Percentiles rank a stretch among this genome's conserved stretches.
These are phyloP conservation scores for Fraxinus anomala DNA, from an alignment of 257 asterid genomes.

Conservation along the genomic window DNA sequence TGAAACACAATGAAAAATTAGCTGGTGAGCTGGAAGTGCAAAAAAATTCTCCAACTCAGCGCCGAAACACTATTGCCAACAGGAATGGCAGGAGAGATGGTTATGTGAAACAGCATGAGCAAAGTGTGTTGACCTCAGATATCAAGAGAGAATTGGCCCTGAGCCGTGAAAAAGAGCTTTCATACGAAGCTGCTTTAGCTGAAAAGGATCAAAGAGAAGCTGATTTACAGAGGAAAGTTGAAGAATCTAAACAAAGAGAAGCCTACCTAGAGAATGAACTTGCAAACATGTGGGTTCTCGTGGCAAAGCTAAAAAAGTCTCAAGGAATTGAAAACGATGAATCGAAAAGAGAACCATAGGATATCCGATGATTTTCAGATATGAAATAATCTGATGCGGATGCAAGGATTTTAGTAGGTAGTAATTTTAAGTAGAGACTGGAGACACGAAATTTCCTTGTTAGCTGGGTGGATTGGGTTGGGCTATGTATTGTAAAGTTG, in stretches of 20 bases:
- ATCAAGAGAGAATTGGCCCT: conserved; percentile 76
- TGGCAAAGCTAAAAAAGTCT: conserved; percentile 77
- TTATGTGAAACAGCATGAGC: conserved; percentile 55
- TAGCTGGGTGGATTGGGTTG: neutral
- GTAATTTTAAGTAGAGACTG: neutral
- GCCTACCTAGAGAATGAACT: conserved; percentile 95
- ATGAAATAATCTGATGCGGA: conserved; percentile 6
- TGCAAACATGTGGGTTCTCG: conserved; percentile 96
- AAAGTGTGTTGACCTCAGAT: conserved; percentile 47
- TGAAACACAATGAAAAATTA: conserved; percentile 84
- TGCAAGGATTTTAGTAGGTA: neutral
- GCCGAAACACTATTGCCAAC: conserved; percentile 47
- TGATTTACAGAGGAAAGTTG: conserved; percentile 77
- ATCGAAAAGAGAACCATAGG: conserved; percentile 34
- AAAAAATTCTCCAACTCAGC: conserved; percentile 69
- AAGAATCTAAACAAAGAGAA: conserved; percentile 92
- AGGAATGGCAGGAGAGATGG: conserved; percentile 73
- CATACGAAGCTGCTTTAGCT: conserved; percentile 71
- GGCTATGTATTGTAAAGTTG: neutral
- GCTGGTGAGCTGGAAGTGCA: conserved; percentile 72
- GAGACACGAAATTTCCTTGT: neutral
- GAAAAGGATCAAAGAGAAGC: conserved; percentile 75
- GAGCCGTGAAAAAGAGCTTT: conserved; percentile 78
- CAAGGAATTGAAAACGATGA: conserved; percentile 65
- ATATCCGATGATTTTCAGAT: conserved; percentile 38